A percentile compares a stretch with the other conserved stretches of the same genome.
Evolutionary conservation across 768 basidiomycete genomes (phyloP).

Genomic region (Russula ochroleuca): DNA sequence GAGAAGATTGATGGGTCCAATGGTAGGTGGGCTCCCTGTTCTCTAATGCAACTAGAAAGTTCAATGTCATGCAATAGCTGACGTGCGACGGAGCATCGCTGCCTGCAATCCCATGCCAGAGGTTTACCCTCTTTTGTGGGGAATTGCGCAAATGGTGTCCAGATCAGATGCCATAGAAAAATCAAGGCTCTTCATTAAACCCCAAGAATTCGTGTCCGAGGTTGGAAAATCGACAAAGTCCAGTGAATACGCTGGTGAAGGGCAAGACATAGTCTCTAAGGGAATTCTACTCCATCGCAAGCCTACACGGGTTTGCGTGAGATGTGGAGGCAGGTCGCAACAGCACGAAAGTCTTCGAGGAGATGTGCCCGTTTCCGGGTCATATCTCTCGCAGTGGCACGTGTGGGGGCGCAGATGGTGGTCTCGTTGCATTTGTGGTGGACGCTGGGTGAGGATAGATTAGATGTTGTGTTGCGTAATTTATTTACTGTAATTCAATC

Average conservation of each 20-base stretch:
- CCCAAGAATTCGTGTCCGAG: constrained; percentile 65
- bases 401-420: constrained; percentile 64
- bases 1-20: constrained; percentile 32
- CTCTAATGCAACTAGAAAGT: neutral
- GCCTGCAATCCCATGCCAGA: constrained; percentile 52
- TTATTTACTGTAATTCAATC: neutral
- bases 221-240: constrained; percentile 42
- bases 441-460: constrained; percentile 44
- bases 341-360: constrained; percentile 32
- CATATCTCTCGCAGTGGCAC: constrained; percentile 46
- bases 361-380: constrained; percentile 25
- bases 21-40: constrained; percentile 27
- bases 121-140: constrained; percentile 43
- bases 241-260: constrained; percentile 38
- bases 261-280: constrained; percentile 63
- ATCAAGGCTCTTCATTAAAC: constrained; percentile 65
- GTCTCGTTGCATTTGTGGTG: constrained; percentile 65
- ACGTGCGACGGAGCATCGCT: constrained; percentile 51
- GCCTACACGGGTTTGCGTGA: constrained; percentile 47
- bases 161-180: constrained; percentile 54
- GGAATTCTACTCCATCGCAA: constrained; percentile 42
- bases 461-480: neutral
- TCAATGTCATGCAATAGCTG: constrained; percentile 42
- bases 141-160: constrained; percentile 45
- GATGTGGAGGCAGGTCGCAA: constrained; percentile 60